phyloP scores from a whole-genome alignment of 768 basidiomycete species.

The Mycena metata region DNA sequence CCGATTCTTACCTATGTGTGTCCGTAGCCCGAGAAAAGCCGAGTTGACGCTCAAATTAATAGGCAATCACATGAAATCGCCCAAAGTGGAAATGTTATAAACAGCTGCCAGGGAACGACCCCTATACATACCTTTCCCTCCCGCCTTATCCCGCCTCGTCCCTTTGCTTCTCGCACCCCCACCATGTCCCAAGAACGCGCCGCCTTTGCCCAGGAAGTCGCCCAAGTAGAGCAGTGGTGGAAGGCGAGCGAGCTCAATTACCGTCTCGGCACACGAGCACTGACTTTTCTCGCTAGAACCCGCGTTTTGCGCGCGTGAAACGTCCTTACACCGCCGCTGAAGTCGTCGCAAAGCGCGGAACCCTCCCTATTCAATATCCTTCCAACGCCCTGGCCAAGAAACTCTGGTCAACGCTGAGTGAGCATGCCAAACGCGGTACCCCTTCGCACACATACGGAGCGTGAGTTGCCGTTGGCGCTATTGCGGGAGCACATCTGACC shows the following conservation, averaged over 20 bases:
- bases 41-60: not conserved
- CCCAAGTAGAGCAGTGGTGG: constrained; percentile 91
- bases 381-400: constrained; percentile 90
- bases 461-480: constrained; percentile 67
- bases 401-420: constrained; percentile 78
- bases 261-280: constrained; percentile 7
- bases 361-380: constrained; percentile 87
- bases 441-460: constrained; percentile 98
- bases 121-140: constrained; percentile 33
- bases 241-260: constrained; percentile 68
- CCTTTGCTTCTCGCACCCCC: constrained; percentile 35
- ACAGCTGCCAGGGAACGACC: constrained; percentile 3
- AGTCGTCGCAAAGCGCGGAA: constrained; percentile 95
- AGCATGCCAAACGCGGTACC: constrained; percentile 82
- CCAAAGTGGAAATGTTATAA: constrained; percentile 7
- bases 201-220: constrained; percentile 85
- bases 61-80: constrained; percentile 22
- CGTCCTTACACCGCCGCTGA: constrained; percentile 95
- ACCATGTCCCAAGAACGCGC: constrained; percentile 77
- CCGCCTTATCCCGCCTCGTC: constrained; percentile 16
- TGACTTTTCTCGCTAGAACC: constrained; percentile 63
- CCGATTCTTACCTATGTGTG: not conserved
- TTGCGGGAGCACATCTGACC: not conserved
- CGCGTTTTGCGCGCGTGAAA: constrained; percentile 88
- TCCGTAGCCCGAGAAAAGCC: constrained; percentile 6